A percentile compares a stretch with the other conserved stretches of the same genome.
Conservation (phyloP, 1,284 basidiomycete genomes). For the Coriolopsis trogii region DNA sequence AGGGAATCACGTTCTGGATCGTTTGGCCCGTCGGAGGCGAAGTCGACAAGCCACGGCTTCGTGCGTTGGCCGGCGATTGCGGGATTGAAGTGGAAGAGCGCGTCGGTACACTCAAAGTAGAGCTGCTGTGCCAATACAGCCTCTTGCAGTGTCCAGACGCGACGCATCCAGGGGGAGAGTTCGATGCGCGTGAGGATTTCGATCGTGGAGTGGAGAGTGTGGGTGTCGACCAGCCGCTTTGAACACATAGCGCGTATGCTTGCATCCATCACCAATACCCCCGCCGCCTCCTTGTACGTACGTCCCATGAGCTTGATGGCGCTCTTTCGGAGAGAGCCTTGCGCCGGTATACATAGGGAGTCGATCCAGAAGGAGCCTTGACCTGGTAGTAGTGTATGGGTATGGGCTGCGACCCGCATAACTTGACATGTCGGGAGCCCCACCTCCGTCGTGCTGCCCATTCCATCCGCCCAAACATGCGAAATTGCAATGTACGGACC, state of each 20-base stretch:
- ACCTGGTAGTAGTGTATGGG: constrained; percentile 1
- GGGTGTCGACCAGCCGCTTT: neutral
- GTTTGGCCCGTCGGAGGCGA: neutral
- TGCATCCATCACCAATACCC: constrained; percentile 20
- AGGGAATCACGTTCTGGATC: neutral
- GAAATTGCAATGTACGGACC: constrained; percentile 20
- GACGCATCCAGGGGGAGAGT: constrained; percentile 14
- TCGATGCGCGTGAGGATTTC: constrained; percentile 3
- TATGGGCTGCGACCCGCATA: constrained; percentile 9
- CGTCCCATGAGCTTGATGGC: constrained; percentile 20
- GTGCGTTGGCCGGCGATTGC: neutral
- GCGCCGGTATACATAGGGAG: constrained; percentile 19
- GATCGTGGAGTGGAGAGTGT: neutral
- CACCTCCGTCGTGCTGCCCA: constrained; percentile 23
- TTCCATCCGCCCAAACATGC: constrained; percentile 26
- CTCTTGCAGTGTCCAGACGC: constrained; percentile 25
- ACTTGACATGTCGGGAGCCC: constrained; percentile 21
- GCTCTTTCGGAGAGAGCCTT: constrained; percentile 2
- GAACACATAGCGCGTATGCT: constrained; percentile 13
- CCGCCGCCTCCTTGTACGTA: constrained; percentile 15
- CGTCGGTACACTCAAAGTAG: constrained; percentile 21
- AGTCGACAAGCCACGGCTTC: neutral
- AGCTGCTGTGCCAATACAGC: constrained; percentile 18
- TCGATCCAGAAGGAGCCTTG: constrained; percentile 24
- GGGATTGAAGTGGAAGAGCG: neutral